These are phyloP conservation scores for Amniculicola lignicola DNA, from an alignment of 495 filamentous ascomycete genomes.

Conservation along the genomic window DNA sequence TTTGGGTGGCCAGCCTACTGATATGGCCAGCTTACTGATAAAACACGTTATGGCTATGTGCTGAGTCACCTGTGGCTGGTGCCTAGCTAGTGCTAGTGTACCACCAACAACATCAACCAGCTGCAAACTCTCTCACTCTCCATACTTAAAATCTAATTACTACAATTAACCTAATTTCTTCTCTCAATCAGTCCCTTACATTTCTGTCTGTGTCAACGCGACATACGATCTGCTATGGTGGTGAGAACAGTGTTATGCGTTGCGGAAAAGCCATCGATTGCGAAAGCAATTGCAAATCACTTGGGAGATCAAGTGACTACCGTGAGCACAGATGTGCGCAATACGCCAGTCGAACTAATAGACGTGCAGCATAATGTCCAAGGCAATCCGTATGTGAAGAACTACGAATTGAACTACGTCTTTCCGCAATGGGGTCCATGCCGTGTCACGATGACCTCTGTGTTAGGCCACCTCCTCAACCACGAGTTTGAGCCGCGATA, in stretches of 20 bases:
- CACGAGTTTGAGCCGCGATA: slow-evolving; percentile 13
- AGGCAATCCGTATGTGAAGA: slow-evolving; percentile 9
- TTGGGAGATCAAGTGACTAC: slow-evolving; percentile 14
- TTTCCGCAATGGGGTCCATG: slow-evolving; percentile 10
- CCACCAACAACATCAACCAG: too few species aligned
- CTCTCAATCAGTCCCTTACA: background rate
- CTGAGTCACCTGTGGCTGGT: too few species aligned
- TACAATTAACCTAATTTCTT: too few species aligned
- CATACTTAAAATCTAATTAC: too few species aligned
- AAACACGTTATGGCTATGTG: too few species aligned
- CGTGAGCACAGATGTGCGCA: slow-evolving; percentile 7
- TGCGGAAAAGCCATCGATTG: slow-evolving; percentile 12
- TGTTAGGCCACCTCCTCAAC: slow-evolving; percentile 10
- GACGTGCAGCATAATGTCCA: slow-evolving; percentile 12
- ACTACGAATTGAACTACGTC: slow-evolving; percentile 8
- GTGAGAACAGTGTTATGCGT: slow-evolving; percentile 12
- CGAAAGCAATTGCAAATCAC: slow-evolving; percentile 13
- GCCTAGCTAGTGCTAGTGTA: too few species aligned
- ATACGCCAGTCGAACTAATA: slow-evolving; percentile 9
- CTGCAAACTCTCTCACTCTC: too few species aligned
- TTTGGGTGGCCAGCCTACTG: too few species aligned
- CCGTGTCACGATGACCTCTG: slow-evolving; percentile 10
- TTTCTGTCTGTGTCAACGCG: slow-evolving; percentile 10
- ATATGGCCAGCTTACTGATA: too few species aligned
- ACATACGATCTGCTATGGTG: slow-evolving; percentile 6